These are phyloP conservation scores for Haplographium delicatum DNA, from an alignment of 495 filamentous ascomycete species.

Conservation along the genomic window DNA sequence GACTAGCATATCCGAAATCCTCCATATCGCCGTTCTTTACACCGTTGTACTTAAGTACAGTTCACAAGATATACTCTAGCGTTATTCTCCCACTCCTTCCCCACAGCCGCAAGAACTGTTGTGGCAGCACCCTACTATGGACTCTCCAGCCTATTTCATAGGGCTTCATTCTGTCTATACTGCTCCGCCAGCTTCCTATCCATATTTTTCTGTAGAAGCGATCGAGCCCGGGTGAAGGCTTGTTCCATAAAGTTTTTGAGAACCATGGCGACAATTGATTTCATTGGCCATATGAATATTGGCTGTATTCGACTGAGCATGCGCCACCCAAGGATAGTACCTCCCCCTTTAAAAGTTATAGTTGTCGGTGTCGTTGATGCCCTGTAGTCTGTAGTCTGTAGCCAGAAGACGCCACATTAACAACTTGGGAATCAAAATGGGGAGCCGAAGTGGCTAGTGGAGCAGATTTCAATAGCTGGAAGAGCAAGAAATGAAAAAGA, in stretches of 20 bases:
- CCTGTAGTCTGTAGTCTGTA: slow-evolving; percentile 33
- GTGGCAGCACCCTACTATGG: slow-evolving; percentile 36
- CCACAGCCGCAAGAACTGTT: slow-evolving; percentile 37
- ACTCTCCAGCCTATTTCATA: slow-evolving; percentile 31
- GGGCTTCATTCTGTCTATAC: slow-evolving; percentile 4
- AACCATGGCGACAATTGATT: slow-evolving; percentile 35
- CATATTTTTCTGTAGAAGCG: slow-evolving; percentile 11
- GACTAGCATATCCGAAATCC: slow-evolving; percentile 23
- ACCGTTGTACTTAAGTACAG: slow-evolving; percentile 14
- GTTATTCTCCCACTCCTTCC: slow-evolving; percentile 27
- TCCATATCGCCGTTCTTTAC: slow-evolving; percentile 8
- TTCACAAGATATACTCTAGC: slow-evolving; percentile 41
- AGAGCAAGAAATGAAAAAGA: slow-evolving; percentile 61
- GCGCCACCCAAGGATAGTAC: slow-evolving; percentile 32
- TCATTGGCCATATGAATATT: slow-evolving; percentile 44
- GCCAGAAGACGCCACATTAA: slow-evolving; percentile 33
- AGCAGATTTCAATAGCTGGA: slow-evolving; percentile 53
- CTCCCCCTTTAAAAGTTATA: slow-evolving; percentile 35
- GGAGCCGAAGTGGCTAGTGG: slow-evolving; percentile 44
- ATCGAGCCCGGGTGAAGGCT: slow-evolving; percentile 38
- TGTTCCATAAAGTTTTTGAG: slow-evolving; percentile 28
- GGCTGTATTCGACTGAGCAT: slow-evolving; percentile 46
- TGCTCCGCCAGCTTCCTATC: slow-evolving; percentile 21
- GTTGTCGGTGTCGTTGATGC: slow-evolving; percentile 36
- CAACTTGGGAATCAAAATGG: slow-evolving; percentile 28